Conservation (phyloP, 2,329 filamentous ascomycete genomes). For the Alternaria triticimaculans region DNA sequence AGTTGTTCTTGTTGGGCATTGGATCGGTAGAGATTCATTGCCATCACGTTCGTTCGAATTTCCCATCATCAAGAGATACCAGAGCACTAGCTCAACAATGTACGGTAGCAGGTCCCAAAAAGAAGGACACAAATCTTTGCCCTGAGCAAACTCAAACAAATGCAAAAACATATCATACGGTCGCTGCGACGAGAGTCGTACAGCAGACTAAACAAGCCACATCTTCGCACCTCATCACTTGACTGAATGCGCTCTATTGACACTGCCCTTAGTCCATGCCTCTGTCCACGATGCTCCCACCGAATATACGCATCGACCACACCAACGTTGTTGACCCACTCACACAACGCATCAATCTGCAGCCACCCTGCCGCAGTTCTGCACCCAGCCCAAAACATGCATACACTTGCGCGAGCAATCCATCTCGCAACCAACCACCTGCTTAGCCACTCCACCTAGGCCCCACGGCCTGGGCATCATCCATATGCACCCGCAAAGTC, state of each 20-base stretch:
- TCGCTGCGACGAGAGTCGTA: conserved; percentile 17
- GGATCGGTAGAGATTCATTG: conserved; percentile 18
- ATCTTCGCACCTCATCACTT: background rate
- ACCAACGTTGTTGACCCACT: conserved; percentile 20
- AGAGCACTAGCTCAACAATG: conserved; percentile 45
- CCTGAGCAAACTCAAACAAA: conserved; percentile 18
- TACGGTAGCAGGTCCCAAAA: conserved; percentile 38
- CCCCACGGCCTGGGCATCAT: conserved; percentile 16
- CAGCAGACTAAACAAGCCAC: conserved; percentile 8
- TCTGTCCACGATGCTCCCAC: background rate
- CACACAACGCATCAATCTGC: conserved; percentile 25
- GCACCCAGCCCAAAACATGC: conserved; percentile 20
- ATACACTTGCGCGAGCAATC: conserved; percentile 18
- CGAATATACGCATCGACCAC: background rate
- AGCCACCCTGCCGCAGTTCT: conserved; percentile 18
- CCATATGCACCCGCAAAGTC: conserved; percentile 16
- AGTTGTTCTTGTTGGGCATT: conserved; percentile 22
- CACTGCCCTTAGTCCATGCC: background rate
- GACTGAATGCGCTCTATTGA: background rate
- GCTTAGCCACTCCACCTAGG: conserved; percentile 12
- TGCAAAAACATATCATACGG: conserved; percentile 18
- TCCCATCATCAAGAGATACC: conserved; percentile 45
- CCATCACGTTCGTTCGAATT: conserved; percentile 36
- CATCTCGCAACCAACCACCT: conserved; percentile 23
- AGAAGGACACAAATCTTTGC: conserved; percentile 25